Evolutionary conservation across 148 eudicot species (phyloP).

Genomic region (Fagopyrum esculentum): DNA sequence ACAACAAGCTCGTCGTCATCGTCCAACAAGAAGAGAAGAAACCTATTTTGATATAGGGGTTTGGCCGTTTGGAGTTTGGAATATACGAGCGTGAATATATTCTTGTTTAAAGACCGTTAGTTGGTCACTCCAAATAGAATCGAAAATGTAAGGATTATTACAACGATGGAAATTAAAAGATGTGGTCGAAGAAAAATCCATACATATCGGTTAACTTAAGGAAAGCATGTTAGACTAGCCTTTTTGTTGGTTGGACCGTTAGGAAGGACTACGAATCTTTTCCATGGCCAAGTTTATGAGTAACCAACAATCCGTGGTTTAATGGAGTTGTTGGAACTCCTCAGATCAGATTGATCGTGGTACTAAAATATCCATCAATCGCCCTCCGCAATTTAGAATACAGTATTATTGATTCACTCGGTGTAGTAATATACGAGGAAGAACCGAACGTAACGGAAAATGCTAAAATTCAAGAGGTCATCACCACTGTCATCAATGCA

Average conservation of each 20-base stretch:
- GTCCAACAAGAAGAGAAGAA: no score
- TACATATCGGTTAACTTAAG: no score
- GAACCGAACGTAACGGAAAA: not conserved
- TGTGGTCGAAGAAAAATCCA: no score
- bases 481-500: not conserved
- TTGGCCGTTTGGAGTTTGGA: no score
- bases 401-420: not conserved
- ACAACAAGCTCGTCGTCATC: no score
- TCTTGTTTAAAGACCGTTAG: no score
- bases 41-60: no score
- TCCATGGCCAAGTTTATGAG: not conserved
- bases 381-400: not conserved
- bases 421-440: not conserved
- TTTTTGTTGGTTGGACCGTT: conserved; percentile 6
- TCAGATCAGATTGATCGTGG: not conserved
- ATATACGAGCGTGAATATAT: no score
- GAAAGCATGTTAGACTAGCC: not conserved
- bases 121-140: no score
- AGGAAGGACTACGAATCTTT: not conserved
- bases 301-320: not conserved
- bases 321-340: not conserved
- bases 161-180: no score
- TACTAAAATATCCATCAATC: not conserved
- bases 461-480: not conserved
- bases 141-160: no score